Evolutionary conservation across 495 filamentous ascomycete genomes (phyloP), one percentile per base, ranked within the genome.

Genomic region (Hypoxylon perforatum): DNA sequence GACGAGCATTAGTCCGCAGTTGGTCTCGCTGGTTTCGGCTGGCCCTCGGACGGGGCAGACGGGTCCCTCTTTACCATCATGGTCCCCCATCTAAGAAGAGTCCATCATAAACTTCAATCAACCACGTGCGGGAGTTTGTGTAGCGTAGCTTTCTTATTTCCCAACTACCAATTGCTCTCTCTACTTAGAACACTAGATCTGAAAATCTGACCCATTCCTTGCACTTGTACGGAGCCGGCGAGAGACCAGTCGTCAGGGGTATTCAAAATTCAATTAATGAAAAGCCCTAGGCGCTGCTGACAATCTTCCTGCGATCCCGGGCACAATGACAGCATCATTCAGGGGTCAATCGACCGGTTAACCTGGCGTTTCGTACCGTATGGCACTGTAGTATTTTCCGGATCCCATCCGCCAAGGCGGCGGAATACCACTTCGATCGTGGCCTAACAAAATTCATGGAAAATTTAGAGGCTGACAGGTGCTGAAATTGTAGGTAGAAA

Each of bases 161-260:
- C 30, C 30, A 33, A 4, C 8, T 4, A 5, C 30, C 30, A 33
- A 33, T 4, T 10, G 4, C 21, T 41, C 38, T 41, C 30, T 47
- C 21, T 22, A 30, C 10, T 38, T 19, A n/a, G 4, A 48, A 11
- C n/a, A 42, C 18, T 17, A 68, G 65, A 68, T 68, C 65, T 59
- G 44, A 17, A 46, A 63, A 69, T 64, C 60, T 60, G 65, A 59
- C 18, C 65, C 56, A 61, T 69, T 45, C 59, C 56, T 52, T 22
- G 22, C 41, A 22, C 49, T 49, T 50, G 41, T 51, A 63, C 55
- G 54, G 65, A 50, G 65, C 33, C n/a, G 59, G 18, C 30, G 4
- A 53, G 47, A 45, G 45, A 0, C 9, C 50, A 49, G 30, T 8
- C 25, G 25, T 8, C 25, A 28, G 55, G 56, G 57, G 21, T 8